Base-by-base conservation (phyloP, 371 early-diverging fungal genomes). In the Mucor indicus region DNA sequence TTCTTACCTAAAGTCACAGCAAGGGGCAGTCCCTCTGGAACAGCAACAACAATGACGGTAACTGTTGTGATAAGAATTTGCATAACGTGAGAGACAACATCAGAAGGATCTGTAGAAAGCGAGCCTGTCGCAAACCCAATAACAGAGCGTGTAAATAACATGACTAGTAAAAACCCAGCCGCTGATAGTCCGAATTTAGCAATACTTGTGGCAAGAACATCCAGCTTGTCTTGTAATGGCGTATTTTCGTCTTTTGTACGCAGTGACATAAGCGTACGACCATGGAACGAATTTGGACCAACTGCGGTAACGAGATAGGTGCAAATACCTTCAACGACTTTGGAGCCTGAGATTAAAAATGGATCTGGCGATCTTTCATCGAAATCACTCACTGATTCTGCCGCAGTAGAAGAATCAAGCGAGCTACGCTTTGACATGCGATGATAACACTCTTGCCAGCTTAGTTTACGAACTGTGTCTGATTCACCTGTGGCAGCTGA, bases 401-500 rank as follows among this genome's bases (percentile, higher is more conserved):
- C 30, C 9, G 40, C 39, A 20, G 32, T 1, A 16, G 35, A 24
- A 3, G 50, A 50, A n/a, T 30, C 15, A n/a, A 17, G 22, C 5
- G 24, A 23, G 0, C 30, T 12, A 1, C 23, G 20, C 8, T 29
- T 12, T 7, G 19, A 20, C 33, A 23, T 20, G 5, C 25, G 19
- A 17, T 43, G 44, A 19, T 53, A 30, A 40, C 67, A 69, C 3
- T 69, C 70, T 27, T 65, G 32, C 53, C 62, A 61, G 0, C 58
- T 22, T 8, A 57, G 43, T 51, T 75, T 75, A 40, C 78, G 80
- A 42, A 94, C 76, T 0, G 87, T 79, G 44, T 93, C 87, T 1
- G 91, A 85, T 75, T 96, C 96, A 38, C 96, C 96, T 1, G 95
- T 96, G 6, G 92, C 86, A 21, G 90, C 83, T 4, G 88, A 87